Conservation (phyloP, 345 rosid species). For the Populus nigra region DNA sequence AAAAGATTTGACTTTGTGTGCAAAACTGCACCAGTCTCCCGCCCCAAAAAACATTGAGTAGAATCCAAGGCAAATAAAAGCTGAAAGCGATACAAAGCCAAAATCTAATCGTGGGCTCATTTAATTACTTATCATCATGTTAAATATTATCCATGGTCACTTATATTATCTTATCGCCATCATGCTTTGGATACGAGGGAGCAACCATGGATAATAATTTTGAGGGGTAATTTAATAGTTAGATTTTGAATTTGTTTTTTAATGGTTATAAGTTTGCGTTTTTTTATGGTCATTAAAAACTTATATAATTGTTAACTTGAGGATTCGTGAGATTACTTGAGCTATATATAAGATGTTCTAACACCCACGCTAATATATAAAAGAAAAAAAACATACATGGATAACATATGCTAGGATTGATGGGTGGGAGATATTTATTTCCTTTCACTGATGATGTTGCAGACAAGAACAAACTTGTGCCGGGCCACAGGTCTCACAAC, state of each 20-base stretch:
- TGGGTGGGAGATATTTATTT: not conserved
- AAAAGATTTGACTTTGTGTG: not conserved
- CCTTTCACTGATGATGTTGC: not conserved
- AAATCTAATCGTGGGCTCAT: not conserved
- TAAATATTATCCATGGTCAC: not conserved
- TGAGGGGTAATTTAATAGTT: too few relatives aligned
- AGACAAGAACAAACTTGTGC: not conserved
- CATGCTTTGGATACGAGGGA: too few relatives aligned
- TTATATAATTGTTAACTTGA: accelerated
- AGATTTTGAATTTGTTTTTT: too few relatives aligned
- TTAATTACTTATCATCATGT: not conserved
- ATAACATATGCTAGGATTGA: not conserved
- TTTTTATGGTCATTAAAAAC: accelerated
- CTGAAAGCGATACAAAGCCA: slow-evolving; percentile 25
- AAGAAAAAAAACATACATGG: not conserved
- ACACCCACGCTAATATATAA: too few relatives aligned
- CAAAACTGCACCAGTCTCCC: not conserved
- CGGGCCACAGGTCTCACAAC: not conserved
- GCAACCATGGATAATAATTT: too few relatives aligned
- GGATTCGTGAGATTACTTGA: accelerated
- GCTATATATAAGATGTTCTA: too few relatives aligned
- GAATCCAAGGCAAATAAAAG: slow-evolving; percentile 28
- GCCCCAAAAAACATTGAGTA: slow-evolving; percentile 19
- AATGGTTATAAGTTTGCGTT: accelerated
- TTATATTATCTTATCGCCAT: too few relatives aligned